Percentiles rank a stretch among this genome's conserved stretches.
Evolutionary conservation across 2,329 filamentous ascomycete genomes (phyloP).

Genomic region (Botrytis galanthina): DNA sequence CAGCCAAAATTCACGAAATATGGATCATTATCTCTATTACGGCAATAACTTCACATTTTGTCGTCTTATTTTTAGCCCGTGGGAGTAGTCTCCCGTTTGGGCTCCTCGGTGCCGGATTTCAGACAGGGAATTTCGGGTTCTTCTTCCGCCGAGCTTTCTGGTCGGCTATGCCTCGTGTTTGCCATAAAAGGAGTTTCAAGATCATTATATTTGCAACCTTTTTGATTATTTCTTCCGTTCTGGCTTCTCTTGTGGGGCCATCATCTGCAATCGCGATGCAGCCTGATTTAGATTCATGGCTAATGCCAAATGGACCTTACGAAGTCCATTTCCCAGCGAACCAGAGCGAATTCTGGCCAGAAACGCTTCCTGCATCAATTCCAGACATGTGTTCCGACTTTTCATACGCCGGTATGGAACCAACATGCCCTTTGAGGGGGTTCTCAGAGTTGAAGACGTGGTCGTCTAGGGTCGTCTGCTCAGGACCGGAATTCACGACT

Average conservation of each 20-base stretch:
- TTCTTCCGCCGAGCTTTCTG: slow-evolving; percentile 7
- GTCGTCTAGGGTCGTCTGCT: not conserved
- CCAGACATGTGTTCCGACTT: not conserved
- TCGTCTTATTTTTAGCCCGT: not conserved
- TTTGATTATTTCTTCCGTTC: not conserved
- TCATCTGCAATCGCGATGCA: not conserved
- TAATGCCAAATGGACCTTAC: not conserved
- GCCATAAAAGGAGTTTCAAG: not conserved
- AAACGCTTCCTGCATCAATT: not conserved
- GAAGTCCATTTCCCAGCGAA: not conserved
- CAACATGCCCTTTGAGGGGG: not conserved
- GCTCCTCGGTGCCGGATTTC: not conserved
- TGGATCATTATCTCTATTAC: not conserved
- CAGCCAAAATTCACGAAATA: not conserved
- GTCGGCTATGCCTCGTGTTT: not conserved
- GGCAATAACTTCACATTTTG: not conserved
- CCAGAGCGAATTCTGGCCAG: not conserved
- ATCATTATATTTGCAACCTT: not conserved
- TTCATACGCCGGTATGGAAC: not conserved
- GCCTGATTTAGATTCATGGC: not conserved
- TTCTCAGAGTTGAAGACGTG: not conserved
- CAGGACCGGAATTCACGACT: not conserved
- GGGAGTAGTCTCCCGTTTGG: not conserved
- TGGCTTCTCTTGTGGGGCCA: not conserved
- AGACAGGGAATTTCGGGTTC: not conserved